Base-by-base conservation (phyloP, 1,284 basidiomycete genomes). In the Malassezia psittaci region DNA sequence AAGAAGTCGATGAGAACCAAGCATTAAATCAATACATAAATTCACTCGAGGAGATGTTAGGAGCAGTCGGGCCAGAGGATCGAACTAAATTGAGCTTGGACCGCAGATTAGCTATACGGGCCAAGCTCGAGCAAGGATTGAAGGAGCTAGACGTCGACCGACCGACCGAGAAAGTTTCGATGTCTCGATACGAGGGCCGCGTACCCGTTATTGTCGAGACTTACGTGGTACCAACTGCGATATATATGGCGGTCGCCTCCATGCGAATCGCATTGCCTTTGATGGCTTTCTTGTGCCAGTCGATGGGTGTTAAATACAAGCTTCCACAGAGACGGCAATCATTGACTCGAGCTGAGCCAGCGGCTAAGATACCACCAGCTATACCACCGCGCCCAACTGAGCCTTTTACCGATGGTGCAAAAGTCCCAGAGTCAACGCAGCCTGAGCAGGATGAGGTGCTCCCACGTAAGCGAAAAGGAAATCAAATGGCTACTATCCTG, bases 71-170 rank as follows among this genome's bases (percentile, higher is more conserved):
- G 11, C 13, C 47, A 13, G 3, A 18, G 18, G 8, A 24, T 18
- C 16, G 34, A 39, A 12, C 15, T 7, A 12, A 48, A 8, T 18
- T 48, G 5, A 21, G 5, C 10, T 15, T 3, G 12, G 35, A 13
- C 15, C 47, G 40, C 34, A 37, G 33, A 13, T 5, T 24, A 15
- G 34, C 19, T 11, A 48, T 48, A 32, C n/a, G 46, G 6, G 32
- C 32, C 32, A 48, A 48, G 46, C 35, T 48, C 32, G 33, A 36
- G 32, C 46, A 45, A 21, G 43, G 43, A n/a, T 10, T 45, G 7
- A 16, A 47, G 7, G 18, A 19, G 9, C 41, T 43, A 19, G 32
- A 43, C 15, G 21, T 13, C 2, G 41, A 43, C 5, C 41, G 11
- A 32, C 41, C 41, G n/a, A 12, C 41, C 10, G 21, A 15, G 21